phyloP scores from a whole-genome alignment of 331 rosid genomes.

The Prunus yedoensis region DNA sequence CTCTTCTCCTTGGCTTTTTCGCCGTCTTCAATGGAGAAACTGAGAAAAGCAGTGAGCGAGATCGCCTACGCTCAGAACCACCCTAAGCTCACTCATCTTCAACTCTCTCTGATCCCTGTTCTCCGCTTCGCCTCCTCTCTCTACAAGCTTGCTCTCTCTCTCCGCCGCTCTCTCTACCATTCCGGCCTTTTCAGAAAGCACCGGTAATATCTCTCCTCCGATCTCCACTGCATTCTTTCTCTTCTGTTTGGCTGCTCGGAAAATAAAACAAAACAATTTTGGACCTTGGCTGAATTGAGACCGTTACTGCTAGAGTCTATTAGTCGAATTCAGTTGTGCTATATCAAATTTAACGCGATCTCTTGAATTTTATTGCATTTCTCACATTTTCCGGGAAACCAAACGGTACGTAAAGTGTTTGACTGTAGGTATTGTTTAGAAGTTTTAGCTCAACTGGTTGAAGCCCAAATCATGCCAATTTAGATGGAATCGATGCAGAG shows the following conservation, averaged over 20 bases:
- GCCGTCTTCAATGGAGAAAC: constrained; percentile 56
- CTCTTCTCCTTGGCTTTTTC: background rate
- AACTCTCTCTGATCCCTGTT: constrained; percentile 53
- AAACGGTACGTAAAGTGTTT: background rate
- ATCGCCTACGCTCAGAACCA: constrained; percentile 57
- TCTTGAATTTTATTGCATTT: background rate
- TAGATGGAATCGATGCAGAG: background rate
- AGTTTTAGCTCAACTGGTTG: background rate
- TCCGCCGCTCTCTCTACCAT: constrained; percentile 60
- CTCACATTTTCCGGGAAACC: background rate
- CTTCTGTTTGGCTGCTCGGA: constrained; percentile 1
- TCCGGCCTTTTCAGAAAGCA: constrained; percentile 40
- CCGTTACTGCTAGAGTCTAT: too few relatives aligned
- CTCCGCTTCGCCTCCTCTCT: constrained; percentile 62
- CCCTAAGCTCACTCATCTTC: constrained; percentile 47
- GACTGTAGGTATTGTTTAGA: background rate
- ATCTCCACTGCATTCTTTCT: background rate
- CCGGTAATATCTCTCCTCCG: constrained; percentile 36
- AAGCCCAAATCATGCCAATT: background rate
- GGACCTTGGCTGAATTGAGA: too few relatives aligned
- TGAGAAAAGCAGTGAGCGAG: constrained; percentile 53
- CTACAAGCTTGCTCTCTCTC: constrained; percentile 58
- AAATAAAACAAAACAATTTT: background rate
- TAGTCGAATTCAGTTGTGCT: too few relatives aligned
- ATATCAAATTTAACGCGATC: background rate